Evolutionary conservation across 2,329 filamentous ascomycete genomes (phyloP), one percentile per base, ranked within the genome.

Genomic region (Colletotrichum destructivum): DNA sequence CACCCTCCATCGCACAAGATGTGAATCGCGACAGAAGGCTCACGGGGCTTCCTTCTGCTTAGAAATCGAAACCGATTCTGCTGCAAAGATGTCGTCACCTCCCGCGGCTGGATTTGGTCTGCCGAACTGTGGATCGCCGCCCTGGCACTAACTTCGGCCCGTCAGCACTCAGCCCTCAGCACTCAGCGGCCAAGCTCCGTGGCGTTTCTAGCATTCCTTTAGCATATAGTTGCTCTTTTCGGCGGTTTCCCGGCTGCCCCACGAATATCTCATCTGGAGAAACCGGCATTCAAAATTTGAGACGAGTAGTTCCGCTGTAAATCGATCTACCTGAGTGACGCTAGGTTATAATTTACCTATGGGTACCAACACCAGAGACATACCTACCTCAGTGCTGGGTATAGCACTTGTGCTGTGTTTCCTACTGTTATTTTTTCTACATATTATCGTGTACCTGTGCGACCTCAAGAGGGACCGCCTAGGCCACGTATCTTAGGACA

Each of bases 1-100:
- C 31, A 31, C 8, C 68, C 63, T 56, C 67, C 63, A 26, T 56
- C 35, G n/a, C 44, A n/a, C 26, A 18, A 49, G 26, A 15, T 31
- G 16, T 38, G 26, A 16, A 26, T 56, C 21, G 38, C 38, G 23
- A 26, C 40, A 57, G 12, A 21, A 18, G 40, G 18, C 5, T 35
- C 54, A 57, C 44, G 52, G 65, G 66, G 52, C 44, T 46, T n/a
- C 16, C 35, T 47, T n/a, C 18, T 69, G 70, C 70, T 72, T 72
- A 72, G 60, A 64, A 69, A 72, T 72, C 70, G 63, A 23, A 6
- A 23, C 40, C 21, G 40, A 8, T 18, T 15, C 40, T 46, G 40
- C 40, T 26, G 56, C 21, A 15, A 47, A 38, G 11, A 47, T 65
- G 61, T 63, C 66, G 62, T 65, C 66, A 64, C 61, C 35, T 51